Base-by-base conservation (phyloP, 768 basidiomycete species). In the Boletus huronensis region DNA sequence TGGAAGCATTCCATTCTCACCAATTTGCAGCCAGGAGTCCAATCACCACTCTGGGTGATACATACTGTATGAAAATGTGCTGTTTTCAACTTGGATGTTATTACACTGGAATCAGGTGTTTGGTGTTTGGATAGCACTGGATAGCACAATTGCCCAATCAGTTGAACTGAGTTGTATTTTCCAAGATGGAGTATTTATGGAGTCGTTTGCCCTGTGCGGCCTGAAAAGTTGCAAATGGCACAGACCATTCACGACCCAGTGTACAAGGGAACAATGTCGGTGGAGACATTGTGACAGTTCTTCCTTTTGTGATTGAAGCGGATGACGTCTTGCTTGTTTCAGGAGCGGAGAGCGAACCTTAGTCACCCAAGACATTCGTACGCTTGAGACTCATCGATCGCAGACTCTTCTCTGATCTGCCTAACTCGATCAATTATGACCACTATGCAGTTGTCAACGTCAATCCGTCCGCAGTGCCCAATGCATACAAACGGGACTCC, bases 321-420 rank as follows among this genome's bases (percentile, higher is more conserved):
- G 9, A 26, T 44, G 43, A 29, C 28, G 10, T 44, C 43, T 7
- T 44, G 43, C 43, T n/a, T 19, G 28, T 44, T 44, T 29, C 28
- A 44, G 29, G 9, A 35, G 31, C 40, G 53, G 53, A 54, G 53
- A 53, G 28, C 19, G 32, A 54, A 54, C 53, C 21, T 53, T 53
- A 0, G 19, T 35, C 28, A 35, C 36, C 23, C 16, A 35, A 42
- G 34, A 41, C 38, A 41, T 47, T 47, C n/a, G 44, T 29, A 29
- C 26, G 45, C 31, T 35, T 21, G 32, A 52, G 29, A 50, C 47
- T 26, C 28, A 32, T 32, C 3, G 45, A 46, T 46, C 29, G 26
- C 11, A 44, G n/a, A 29, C 25, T n/a, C n/a, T 14, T 19, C 10
- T 13, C 44, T 43, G 44, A 45, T 45, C 29, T 31, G 44, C 29